These are phyloP conservation scores for Solanum neorickii DNA, from an alignment of 257 asterid species.

Conservation along the genomic window DNA sequence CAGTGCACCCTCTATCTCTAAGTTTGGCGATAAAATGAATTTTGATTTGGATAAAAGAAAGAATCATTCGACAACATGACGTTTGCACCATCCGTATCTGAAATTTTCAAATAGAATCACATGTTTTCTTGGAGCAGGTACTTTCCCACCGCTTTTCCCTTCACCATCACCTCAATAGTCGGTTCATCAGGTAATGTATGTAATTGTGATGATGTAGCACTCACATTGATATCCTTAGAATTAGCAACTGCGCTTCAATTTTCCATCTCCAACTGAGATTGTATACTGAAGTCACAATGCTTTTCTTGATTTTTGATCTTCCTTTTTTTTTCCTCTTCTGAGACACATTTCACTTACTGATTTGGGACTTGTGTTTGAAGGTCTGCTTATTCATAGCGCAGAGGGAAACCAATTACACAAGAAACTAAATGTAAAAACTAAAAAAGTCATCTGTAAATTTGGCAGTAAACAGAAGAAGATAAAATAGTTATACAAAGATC, in stretches of 20 bases:
- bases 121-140: slow-evolving; percentile 44
- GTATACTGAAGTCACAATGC: background rate
- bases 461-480: background rate
- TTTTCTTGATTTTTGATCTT: background rate
- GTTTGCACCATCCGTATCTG: background rate
- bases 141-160: slow-evolving; percentile 37
- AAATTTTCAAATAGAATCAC: slow-evolving; percentile 14
- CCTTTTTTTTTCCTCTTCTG: slow-evolving; percentile 4
- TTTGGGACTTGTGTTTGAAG: background rate
- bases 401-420: background rate
- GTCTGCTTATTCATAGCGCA: background rate
- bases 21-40: no score
- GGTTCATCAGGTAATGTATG: slow-evolving; percentile 46
- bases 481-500: background rate
- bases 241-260: background rate
- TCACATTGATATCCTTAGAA: slow-evolving; percentile 6
- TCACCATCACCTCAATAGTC: slow-evolving; percentile 45
- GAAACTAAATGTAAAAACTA: background rate
- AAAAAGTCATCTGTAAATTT: background rate
- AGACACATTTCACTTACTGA: background rate
- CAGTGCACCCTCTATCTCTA: no score
- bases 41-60: background rate
- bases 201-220: slow-evolving; percentile 1
- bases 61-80: background rate
- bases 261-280: background rate